Evolutionary conservation across 768 basidiomycete genomes (phyloP), one percentile per base, ranked within the genome.

Genomic region (Scleroderma bovista): DNA sequence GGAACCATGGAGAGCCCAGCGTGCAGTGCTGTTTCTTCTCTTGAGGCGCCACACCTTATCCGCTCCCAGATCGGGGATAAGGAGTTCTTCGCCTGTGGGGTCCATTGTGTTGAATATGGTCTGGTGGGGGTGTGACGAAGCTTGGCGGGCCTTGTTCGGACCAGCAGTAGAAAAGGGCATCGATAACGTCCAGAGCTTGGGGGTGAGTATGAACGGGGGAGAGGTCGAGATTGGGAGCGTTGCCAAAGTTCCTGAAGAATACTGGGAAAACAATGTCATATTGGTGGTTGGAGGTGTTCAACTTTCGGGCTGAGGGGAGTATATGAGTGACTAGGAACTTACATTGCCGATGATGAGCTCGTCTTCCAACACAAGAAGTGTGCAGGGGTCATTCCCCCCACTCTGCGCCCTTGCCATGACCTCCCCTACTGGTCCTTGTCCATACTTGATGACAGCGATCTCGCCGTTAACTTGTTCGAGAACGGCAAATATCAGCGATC

Each of bases 81-180:
- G 73, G 12, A 92, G 66, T 54, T 88, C 85, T 23, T 71, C 59
- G 43, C 74, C 70, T 16, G 70, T 65, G 26, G 74, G 64, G 36
- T 78, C 74, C 13, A 81, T 58, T 1, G 55, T n/a, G 44, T 59
- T 62, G 51, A 64, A 51, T 50, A 75, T 59, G 31, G 83, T 79
- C 58, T 92, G 86, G 67, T 93, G 91, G 0, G 88, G 86, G 60
- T 93, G 92, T 3, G 88, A 75, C 6, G 70, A 65, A 48, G 81
- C 77, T 61, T 93, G 92, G 31, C 91, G 76, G 17, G 76, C 75
- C 6, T 62, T 58, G 60, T 88, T 75, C 1, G 87, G 87, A 1
- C 90, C 88, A 0, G 72, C 70, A 1, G 78, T 81, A 13, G 59
- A 62, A 41, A 89, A 73, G 2, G 66, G 62, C 20, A 68, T 37